phyloP scores from a whole-genome alignment of 148 eudicot species.

The Amaranthus cruentus region DNA sequence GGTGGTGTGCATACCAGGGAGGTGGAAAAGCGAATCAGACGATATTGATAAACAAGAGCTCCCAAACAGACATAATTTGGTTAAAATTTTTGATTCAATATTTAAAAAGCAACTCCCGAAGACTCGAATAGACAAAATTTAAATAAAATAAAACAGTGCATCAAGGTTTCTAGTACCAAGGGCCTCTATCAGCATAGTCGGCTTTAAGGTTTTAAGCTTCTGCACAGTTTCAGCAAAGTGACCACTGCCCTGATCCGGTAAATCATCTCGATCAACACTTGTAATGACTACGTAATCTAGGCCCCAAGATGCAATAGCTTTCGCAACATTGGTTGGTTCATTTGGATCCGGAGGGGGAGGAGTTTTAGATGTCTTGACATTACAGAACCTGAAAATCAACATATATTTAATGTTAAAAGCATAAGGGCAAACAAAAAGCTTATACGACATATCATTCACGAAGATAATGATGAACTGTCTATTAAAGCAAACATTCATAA shows the following conservation, averaged over 20 bases:
- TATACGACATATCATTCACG: background rate
- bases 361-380: conserved; percentile 93
- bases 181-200: conserved; percentile 84
- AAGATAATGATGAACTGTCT: background rate
- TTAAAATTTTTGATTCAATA: too few species aligned
- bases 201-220: conserved; percentile 75
- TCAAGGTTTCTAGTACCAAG: conserved; percentile 47
- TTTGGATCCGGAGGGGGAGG: conserved; percentile 98
- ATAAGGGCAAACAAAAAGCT: background rate
- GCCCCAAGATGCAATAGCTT: conserved; percentile 99
- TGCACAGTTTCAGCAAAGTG: conserved; percentile 97
- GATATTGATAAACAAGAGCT: background rate
- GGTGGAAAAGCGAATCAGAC: background rate
- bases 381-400: conserved; percentile 67
- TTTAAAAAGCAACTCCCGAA: background rate
- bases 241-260: conserved; percentile 94
- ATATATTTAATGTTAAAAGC: background rate
- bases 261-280: conserved; percentile 97
- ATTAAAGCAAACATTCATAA: background rate
- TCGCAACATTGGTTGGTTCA: conserved; percentile 88
- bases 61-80: too few species aligned
- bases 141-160: background rate
- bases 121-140: background rate
- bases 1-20: background rate
- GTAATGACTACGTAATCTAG: conserved; percentile 95